Conservation (phyloP, 805 yeast species). For the Wickerhamomyces bovis region DNA sequence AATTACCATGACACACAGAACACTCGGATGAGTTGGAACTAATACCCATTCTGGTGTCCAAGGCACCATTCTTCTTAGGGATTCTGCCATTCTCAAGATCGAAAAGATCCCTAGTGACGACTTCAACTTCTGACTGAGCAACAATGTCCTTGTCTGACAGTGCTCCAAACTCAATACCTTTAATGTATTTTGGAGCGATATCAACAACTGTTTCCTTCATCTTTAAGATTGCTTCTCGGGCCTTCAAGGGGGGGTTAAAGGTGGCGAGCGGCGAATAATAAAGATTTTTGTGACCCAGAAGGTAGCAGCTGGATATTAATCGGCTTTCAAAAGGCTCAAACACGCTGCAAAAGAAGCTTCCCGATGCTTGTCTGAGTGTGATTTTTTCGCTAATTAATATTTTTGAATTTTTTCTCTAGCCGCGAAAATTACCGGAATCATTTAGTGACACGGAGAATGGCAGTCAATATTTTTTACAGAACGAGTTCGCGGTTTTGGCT, state of each 20-base stretch:
- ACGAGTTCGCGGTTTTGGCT: neutral
- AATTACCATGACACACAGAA: slow-evolving; percentile 82
- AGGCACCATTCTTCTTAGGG: slow-evolving; percentile 81
- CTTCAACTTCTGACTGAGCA: slow-evolving; percentile 92
- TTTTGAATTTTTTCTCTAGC: slow-evolving; percentile 1
- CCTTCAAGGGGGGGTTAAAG: neutral
- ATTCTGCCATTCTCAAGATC: slow-evolving; percentile 84
- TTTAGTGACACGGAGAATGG: neutral
- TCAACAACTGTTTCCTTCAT: slow-evolving; percentile 47
- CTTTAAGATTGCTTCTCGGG: slow-evolving; percentile 2
- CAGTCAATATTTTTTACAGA: neutral
- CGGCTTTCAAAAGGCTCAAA: neutral
- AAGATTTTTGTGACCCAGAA: slow-evolving; percentile 24
- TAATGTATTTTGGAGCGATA: slow-evolving; percentile 82
- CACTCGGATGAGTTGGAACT: slow-evolving; percentile 84
- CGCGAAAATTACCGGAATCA: neutral
- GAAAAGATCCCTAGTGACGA: slow-evolving; percentile 83
- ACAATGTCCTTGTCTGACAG: slow-evolving; percentile 87
- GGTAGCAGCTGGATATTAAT: slow-evolving; percentile 7
- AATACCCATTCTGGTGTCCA: slow-evolving; percentile 91
- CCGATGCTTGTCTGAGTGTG: slow-evolving; percentile 1
- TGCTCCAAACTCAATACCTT: slow-evolving; percentile 88
- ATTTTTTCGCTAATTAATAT: neutral
- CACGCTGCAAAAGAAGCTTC: neutral
- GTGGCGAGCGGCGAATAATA: slow-evolving; percentile 1